Conservation (phyloP, 345 rosid species). For the Cardamine resedifolia region DNA sequence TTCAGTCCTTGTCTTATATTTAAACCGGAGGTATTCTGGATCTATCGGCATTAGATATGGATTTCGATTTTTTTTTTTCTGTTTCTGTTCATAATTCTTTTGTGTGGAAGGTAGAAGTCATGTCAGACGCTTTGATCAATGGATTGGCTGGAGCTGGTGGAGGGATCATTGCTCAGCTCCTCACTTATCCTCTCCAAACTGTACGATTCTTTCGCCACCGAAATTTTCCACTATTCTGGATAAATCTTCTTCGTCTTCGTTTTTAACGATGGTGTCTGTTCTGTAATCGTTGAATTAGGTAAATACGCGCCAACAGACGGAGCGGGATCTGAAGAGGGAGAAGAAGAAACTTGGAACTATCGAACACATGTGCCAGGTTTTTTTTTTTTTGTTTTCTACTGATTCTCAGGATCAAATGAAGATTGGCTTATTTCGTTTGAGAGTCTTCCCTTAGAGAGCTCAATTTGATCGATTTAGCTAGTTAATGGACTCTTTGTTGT, state of each 20-base stretch:
- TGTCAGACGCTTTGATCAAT: slow-evolving; percentile 97
- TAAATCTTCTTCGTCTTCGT: not conserved
- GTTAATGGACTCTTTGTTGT: not conserved
- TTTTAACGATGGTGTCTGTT: not conserved
- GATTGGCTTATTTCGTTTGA: not conserved
- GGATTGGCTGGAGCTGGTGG: slow-evolving; percentile 98
- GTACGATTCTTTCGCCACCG: slow-evolving; percentile 43
- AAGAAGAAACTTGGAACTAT: slow-evolving; percentile 74
- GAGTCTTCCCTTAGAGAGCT: not conserved
- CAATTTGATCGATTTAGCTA: not conserved
- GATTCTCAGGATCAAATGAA: not conserved
- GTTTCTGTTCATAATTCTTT: not conserved
- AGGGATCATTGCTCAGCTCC: slow-evolving; percentile 94
- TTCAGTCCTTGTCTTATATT: not conserved
- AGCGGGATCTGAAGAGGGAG: slow-evolving; percentile 82
- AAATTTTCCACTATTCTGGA: not conserved
- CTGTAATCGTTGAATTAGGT: slow-evolving; percentile 51
- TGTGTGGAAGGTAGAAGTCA: slow-evolving; percentile 23
- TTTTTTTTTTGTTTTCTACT: slow-evolving; percentile 19
- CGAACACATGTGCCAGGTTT: slow-evolving; percentile 86
- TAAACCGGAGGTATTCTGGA: slow-evolving; percentile 21
- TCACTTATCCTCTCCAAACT: slow-evolving; percentile 93
- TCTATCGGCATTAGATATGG: not conserved
- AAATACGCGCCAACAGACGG: slow-evolving; percentile 95
- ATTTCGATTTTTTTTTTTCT: not conserved